phyloP scores from a whole-genome alignment of 2,329 filamentous ascomycete species.

The Aphanoascus verrucosus region DNA sequence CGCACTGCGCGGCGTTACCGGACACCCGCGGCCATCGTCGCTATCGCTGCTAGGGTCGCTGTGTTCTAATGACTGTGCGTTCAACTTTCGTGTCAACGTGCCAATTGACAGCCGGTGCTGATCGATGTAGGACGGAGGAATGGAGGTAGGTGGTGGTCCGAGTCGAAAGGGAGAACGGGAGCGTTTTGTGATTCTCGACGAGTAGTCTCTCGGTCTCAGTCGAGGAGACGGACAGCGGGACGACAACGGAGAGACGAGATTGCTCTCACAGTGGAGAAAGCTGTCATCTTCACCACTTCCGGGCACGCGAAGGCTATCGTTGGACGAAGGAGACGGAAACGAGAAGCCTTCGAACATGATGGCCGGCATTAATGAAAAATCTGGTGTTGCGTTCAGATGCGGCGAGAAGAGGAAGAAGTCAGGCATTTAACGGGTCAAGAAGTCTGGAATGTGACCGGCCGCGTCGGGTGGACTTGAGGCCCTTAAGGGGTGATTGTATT shows the following conservation, averaged over 20 bases:
- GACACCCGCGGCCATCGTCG: conserved; percentile 17
- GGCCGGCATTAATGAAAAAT: not conserved
- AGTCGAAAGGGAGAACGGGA: conserved; percentile 28
- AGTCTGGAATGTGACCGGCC: not conserved
- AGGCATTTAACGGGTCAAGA: not conserved
- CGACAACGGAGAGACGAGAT: conserved; percentile 32
- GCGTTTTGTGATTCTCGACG: conserved; percentile 22
- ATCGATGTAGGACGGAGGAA: conserved; percentile 32
- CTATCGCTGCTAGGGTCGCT: conserved; percentile 16
- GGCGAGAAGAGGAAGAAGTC: not conserved
- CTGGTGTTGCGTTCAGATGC: too few species aligned
- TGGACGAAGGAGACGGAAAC: conserved; percentile 29
- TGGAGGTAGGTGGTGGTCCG: conserved; percentile 35
- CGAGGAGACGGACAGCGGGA: conserved; percentile 34
- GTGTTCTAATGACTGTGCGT: conserved; percentile 31
- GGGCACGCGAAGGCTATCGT: conserved; percentile 18
- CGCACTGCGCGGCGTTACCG: conserved; percentile 15
- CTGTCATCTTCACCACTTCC: conserved; percentile 25
- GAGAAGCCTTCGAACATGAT: conserved; percentile 36
- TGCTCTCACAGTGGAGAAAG: conserved; percentile 30
- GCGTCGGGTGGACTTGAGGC: too few species aligned
- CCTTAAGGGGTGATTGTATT: too few species aligned
- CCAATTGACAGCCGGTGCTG: conserved; percentile 28
- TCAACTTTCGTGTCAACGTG: conserved; percentile 31
- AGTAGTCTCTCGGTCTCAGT: conserved; percentile 15